Conservation (phyloP, 139 green algal species). For the Dunaliella primolecta region DNA sequence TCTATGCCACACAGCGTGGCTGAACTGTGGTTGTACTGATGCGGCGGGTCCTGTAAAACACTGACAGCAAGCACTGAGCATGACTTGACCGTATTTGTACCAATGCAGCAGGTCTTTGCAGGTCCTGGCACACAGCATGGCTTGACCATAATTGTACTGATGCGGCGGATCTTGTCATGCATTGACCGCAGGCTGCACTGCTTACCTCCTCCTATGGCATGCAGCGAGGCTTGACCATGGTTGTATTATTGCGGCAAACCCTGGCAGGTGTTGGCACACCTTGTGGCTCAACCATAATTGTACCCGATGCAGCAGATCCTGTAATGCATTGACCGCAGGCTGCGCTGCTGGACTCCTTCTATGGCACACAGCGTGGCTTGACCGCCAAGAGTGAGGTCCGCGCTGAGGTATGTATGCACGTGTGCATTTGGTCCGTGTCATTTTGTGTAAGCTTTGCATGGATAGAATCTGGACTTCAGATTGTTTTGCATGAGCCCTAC, state of each 20-base stretch:
- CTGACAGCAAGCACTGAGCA: too few relatives aligned
- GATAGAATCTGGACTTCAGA: not conserved
- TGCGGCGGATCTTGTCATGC: too few relatives aligned
- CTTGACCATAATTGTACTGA: too few relatives aligned
- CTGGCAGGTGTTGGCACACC: too few relatives aligned
- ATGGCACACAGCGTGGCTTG: slow-evolving; percentile 80
- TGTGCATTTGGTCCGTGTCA: not conserved
- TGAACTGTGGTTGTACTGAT: too few relatives aligned
- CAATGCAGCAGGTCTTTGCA: too few relatives aligned
- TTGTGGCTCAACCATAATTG: too few relatives aligned
- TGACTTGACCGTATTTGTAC: too few relatives aligned
- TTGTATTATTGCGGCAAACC: too few relatives aligned
- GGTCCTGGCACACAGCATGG: too few relatives aligned
- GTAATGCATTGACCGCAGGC: slow-evolving; percentile 59
- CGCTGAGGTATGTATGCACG: not conserved
- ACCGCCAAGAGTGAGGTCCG: slow-evolving; percentile 66
- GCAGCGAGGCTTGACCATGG: slow-evolving; percentile 70
- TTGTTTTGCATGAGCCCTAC: not conserved
- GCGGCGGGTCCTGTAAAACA: too few relatives aligned
- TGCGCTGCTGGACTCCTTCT: slow-evolving; percentile 81
- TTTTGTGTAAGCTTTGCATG: too few relatives aligned
- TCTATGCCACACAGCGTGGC: slow-evolving; percentile 85
- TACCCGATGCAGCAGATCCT: not conserved
- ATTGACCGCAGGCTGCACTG: slow-evolving; percentile 62
- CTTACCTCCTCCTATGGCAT: slow-evolving; percentile 86